phyloP scores from a whole-genome alignment of 164 flowering plant genomes.

The Annona cherimola region DNA sequence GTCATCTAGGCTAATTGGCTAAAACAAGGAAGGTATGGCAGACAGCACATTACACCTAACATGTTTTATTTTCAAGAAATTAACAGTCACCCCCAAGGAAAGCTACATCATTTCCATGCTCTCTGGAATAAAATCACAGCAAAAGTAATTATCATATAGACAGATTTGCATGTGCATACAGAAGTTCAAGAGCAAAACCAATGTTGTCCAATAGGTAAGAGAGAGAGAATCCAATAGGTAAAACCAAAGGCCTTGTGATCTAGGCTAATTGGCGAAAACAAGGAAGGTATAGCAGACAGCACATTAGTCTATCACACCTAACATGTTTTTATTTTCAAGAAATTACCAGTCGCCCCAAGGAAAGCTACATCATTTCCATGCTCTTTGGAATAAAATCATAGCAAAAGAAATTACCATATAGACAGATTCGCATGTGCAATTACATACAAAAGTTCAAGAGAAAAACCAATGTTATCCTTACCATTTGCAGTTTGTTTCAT shows the following conservation, averaged over 20 bases:
- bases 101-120: neutral
- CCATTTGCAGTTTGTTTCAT: slow-evolving; percentile 72
- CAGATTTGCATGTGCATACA: neutral
- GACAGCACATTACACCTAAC: too few species aligned
- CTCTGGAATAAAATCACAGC: neutral
- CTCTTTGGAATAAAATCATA: neutral
- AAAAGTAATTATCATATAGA: neutral
- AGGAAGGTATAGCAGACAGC: too few species aligned
- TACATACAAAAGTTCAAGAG: neutral
- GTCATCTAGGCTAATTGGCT: too few species aligned
- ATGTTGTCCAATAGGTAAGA: too few species aligned
- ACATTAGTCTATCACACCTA: too few species aligned
- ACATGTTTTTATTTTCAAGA: too few species aligned
- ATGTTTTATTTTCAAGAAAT: too few species aligned
- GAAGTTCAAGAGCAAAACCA: neutral
- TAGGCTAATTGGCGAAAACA: too few species aligned
- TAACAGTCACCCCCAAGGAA: neutral
- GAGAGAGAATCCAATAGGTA: neutral
- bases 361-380: neutral
- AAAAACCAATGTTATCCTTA: slow-evolving; percentile 14
- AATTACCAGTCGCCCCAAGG: neutral
- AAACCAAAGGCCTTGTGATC: neutral
- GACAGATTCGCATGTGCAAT: neutral
- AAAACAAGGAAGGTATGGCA: too few species aligned
- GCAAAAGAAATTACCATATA: neutral